Evolutionary conservation across 345 rosid species (phyloP).

Genomic region (Combretum micranthum): DNA sequence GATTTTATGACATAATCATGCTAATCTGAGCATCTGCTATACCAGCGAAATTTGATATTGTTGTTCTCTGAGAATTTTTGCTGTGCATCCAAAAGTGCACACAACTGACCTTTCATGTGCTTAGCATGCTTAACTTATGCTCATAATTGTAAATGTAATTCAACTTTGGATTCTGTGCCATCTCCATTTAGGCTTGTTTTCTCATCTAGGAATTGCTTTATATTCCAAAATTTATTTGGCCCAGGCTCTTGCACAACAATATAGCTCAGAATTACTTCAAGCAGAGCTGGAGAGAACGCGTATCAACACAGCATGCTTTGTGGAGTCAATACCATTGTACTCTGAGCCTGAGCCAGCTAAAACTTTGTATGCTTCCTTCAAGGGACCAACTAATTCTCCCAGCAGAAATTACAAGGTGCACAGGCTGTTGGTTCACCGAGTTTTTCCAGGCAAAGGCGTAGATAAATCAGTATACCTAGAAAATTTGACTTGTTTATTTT

Average conservation of each 20-base stretch:
- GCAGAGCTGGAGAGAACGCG: conserved; percentile 86
- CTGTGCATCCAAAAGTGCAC: no score
- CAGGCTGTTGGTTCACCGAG: conserved; percentile 54
- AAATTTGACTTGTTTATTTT: no score
- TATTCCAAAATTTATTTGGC: neutral
- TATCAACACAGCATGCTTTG: conserved; percentile 85
- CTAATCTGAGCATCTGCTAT: no score
- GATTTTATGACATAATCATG: no score
- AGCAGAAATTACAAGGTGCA: conserved; percentile 37
- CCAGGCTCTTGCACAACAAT: conserved; percentile 86
- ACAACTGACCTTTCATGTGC: no score
- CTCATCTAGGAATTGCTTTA: neutral
- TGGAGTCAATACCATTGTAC: conserved; percentile 59
- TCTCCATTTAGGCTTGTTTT: neutral
- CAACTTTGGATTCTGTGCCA: no score
- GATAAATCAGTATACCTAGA: conserved; percentile 21
- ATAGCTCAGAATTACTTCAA: conserved; percentile 69
- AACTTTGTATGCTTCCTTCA: conserved; percentile 51
- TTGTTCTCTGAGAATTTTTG: no score
- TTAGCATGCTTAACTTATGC: no score
- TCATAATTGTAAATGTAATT: no score
- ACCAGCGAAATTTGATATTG: no score
- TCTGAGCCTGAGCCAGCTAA: conserved; percentile 57
- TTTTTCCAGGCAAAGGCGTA: conserved; percentile 46
- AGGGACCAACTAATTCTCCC: conserved; percentile 66